Evolutionary conservation across 2,329 filamentous ascomycete species (phyloP).

Genomic region (Fusarium haematococcum): DNA sequence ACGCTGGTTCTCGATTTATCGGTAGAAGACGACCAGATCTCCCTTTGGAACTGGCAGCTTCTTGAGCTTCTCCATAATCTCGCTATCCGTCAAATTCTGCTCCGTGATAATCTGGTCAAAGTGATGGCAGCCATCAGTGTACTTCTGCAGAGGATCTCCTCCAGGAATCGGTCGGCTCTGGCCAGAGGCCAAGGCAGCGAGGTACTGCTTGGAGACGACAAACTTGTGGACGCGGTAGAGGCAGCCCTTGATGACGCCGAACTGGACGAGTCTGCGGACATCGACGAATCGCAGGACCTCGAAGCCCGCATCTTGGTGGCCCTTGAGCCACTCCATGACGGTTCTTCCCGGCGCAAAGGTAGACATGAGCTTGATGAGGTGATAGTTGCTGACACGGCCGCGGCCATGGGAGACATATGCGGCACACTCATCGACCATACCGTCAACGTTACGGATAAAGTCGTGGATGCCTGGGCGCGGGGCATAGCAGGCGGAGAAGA

Average conservation of each 20-base stretch:
- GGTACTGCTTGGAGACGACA: constrained; percentile 75
- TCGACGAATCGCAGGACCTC: constrained; percentile 82
- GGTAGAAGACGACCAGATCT: constrained; percentile 67
- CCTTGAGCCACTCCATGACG: constrained; percentile 87
- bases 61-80: constrained; percentile 77
- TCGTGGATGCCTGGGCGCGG: constrained; percentile 80
- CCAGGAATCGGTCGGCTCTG: constrained; percentile 56
- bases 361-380: constrained; percentile 86
- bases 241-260: constrained; percentile 95
- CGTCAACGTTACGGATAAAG: constrained; percentile 80
- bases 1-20: constrained; percentile 46
- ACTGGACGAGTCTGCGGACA: constrained; percentile 91
- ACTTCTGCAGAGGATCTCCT: constrained; percentile 70
- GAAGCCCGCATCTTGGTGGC: constrained; percentile 74
- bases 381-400: constrained; percentile 66
- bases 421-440: constrained; percentile 86
- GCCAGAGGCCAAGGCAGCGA: constrained; percentile 67
- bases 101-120: constrained; percentile 89
- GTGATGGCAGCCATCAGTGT: constrained; percentile 79
- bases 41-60: constrained; percentile 63
- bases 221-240: constrained; percentile 95
- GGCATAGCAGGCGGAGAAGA: constrained; percentile 92
- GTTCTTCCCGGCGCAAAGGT: constrained; percentile 85
- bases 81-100: constrained; percentile 75
- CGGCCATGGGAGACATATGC: constrained; percentile 76